These are phyloP conservation scores for Erythrophleum ivorense DNA, from an alignment of 331 rosid species.

Conservation along the genomic window DNA sequence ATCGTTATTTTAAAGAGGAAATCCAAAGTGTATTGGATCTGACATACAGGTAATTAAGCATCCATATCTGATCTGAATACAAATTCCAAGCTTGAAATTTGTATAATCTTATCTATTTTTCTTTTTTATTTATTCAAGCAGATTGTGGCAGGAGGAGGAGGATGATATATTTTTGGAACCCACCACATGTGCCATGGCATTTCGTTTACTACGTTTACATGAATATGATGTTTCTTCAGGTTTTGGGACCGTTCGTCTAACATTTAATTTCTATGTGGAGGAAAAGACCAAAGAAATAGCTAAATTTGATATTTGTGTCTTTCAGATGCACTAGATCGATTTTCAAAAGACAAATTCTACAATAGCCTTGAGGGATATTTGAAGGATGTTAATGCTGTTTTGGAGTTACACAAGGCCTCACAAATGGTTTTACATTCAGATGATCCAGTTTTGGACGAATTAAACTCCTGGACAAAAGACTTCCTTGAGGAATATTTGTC, in stretches of 20 bases:
- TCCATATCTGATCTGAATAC: too few species aligned
- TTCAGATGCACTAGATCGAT: constrained; percentile 62
- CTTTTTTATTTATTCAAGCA: constrained; percentile 34
- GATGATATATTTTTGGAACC: constrained; percentile 74
- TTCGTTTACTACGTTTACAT: constrained; percentile 54
- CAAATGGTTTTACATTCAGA: constrained; percentile 57
- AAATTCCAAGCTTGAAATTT: too few species aligned
- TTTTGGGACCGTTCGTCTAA: neutral
- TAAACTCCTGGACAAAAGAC: constrained; percentile 45
- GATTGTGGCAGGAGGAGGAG: constrained; percentile 71
- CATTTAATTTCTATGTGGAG: neutral
- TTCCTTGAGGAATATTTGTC: neutral
- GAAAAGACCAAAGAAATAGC: neutral
- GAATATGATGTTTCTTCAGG: constrained; percentile 70
- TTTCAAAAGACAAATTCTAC: constrained; percentile 61
- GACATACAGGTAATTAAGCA: constrained; percentile 59
- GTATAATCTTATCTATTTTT: too few species aligned
- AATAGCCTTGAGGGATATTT: constrained; percentile 67
- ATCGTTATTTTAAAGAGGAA: constrained; percentile 68
- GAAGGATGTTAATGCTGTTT: constrained; percentile 61
- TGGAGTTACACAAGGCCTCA: constrained; percentile 79
- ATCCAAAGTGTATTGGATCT: constrained; percentile 68
- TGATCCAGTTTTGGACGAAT: constrained; percentile 61
- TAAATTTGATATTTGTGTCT: constrained; percentile 32
- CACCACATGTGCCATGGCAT: constrained; percentile 61